Evolutionary conservation across 495 filamentous ascomycete species (phyloP).

Genomic region (Annulohypoxylon maeteangense): DNA sequence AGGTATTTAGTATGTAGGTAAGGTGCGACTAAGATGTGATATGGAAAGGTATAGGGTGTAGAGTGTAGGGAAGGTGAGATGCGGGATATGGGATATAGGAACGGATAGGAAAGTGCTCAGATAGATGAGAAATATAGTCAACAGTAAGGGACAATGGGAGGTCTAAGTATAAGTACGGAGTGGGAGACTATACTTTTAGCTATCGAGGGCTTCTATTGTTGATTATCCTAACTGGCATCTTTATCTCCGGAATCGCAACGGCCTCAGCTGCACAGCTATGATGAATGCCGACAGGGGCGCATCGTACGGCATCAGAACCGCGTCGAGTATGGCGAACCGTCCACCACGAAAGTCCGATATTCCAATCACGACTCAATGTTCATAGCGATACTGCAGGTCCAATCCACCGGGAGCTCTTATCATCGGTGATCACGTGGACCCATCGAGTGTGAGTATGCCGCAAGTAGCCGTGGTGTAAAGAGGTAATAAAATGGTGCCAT

Average conservation of each 20-base stretch:
- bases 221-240: conserved; percentile 18
- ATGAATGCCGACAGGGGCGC: conserved; percentile 29
- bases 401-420: conserved; percentile 44
- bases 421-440: conserved; percentile 46
- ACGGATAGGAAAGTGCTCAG: not conserved
- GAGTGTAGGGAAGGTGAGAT: not conserved
- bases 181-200: conserved; percentile 32
- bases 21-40: not conserved
- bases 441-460: conserved; percentile 36
- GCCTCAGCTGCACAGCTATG: conserved; percentile 16
- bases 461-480: conserved; percentile 40
- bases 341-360: conserved; percentile 34
- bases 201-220: conserved; percentile 26
- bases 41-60: not conserved
- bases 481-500: conserved; percentile 28
- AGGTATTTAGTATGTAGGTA: not conserved
- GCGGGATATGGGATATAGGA: not conserved
- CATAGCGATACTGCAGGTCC: conserved; percentile 38
- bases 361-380: conserved; percentile 48
- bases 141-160: conserved; percentile 27
- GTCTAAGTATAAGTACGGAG: conserved; percentile 3
- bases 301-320: conserved; percentile 30
- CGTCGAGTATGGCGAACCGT: conserved; percentile 31
- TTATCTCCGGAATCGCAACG: conserved; percentile 50
- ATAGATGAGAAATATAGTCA: conserved; percentile 9